Evolutionary conservation across 2,329 filamentous ascomycete genomes (phyloP).

Genomic region (Cladosporium velox): DNA sequence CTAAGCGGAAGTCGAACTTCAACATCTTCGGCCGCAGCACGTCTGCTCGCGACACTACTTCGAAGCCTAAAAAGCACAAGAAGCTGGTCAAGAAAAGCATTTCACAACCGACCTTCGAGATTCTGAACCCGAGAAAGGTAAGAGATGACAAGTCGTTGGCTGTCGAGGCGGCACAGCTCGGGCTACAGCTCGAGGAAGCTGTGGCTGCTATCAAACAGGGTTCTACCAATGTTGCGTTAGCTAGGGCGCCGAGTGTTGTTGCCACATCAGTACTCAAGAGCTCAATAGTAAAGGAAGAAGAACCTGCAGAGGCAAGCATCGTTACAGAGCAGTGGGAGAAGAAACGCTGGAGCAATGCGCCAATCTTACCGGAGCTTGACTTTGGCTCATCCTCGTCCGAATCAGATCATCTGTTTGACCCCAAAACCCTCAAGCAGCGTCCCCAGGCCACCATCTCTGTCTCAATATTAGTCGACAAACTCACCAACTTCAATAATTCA

Average conservation of each 20-base stretch:
- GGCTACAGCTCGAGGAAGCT: neutral
- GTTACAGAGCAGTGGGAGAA: neutral
- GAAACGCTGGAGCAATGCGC: constrained; percentile 9
- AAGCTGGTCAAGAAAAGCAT: neutral
- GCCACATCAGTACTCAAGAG: neutral
- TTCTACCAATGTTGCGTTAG: neutral
- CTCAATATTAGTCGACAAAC: neutral
- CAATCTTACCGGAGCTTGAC: constrained; percentile 17
- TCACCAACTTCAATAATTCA: neutral
- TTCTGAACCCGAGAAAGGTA: neutral
- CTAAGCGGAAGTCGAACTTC: neutral
- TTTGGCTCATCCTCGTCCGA: neutral
- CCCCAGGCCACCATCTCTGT: neutral
- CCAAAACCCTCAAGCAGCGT: neutral
- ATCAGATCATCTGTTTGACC: neutral
- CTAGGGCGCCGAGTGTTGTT: neutral
- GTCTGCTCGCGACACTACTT: neutral
- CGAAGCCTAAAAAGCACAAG: constrained; percentile 14
- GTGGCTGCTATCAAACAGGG: neutral
- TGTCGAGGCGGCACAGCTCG: neutral
- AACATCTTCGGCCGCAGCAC: neutral
- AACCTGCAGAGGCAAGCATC: neutral
- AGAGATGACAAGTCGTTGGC: neutral
- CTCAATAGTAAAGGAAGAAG: neutral
- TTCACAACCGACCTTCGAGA: neutral